A percentile compares a stretch with the other conserved stretches of the same genome.
Conservation (phyloP, 1,284 basidiomycete genomes). For the Ustilago trichophora region DNA sequence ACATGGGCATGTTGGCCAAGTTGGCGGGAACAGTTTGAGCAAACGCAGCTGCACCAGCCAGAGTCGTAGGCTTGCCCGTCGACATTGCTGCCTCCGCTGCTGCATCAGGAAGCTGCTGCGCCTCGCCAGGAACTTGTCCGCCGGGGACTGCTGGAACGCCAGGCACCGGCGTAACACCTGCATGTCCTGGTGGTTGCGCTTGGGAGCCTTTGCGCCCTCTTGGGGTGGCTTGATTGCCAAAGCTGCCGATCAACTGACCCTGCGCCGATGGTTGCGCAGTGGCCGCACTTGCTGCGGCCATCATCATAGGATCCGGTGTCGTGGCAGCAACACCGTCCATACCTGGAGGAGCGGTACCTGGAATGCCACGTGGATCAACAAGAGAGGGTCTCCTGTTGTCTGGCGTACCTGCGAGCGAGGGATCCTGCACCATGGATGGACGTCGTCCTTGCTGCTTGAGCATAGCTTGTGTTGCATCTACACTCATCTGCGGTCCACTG, state of each 20-base stretch:
- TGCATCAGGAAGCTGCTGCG: conserved; percentile 23
- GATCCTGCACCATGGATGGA: conserved; percentile 36
- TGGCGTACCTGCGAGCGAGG: conserved; percentile 13
- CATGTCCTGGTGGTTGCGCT: conserved; percentile 1
- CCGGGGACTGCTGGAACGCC: conserved; percentile 5
- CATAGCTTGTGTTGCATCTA: conserved; percentile 18
- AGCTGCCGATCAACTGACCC: conserved; percentile 37
- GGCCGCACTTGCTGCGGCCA: conserved; percentile 44
- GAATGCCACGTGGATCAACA: too few relatives aligned
- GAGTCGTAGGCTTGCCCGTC: conserved; percentile 47
- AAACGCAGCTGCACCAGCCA: conserved; percentile 34
- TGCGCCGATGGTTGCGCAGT: conserved; percentile 30
- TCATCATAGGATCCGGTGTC: conserved; percentile 27
- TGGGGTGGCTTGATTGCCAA: conserved; percentile 8
- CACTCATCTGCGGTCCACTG: conserved; percentile 18
- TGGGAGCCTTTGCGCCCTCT: conserved; percentile 26
- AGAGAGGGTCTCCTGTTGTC: conserved; percentile 26
- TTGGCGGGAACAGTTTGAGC: conserved; percentile 60
- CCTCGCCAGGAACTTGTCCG: conserved; percentile 8
- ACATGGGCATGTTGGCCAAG: conserved; percentile 56
- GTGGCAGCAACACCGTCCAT: conserved; percentile 24
- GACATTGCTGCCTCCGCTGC: conserved; percentile 29
- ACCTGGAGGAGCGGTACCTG: conserved; percentile 9
- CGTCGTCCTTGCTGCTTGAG: conserved; percentile 41
- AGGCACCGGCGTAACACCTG: conserved; percentile 2